Evolutionary conservation across 805 yeast species (phyloP).

Genomic region (Yueomyces sp.): DNA sequence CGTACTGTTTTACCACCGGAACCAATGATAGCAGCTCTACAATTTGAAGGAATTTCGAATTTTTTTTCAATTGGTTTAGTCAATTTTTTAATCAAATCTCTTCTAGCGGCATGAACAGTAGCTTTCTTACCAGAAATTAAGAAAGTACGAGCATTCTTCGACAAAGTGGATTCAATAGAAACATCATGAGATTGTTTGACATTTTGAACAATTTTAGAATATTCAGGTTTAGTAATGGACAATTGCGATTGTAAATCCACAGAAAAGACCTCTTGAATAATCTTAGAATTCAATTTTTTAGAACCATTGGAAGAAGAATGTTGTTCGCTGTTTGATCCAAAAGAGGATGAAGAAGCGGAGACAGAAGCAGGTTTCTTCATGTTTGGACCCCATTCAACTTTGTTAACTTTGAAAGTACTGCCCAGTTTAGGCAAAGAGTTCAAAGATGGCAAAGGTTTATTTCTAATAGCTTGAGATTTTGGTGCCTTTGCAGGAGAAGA

Average conservation of each 20-base stretch:
- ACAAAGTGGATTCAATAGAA: slow-evolving; percentile 70
- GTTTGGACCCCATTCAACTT: slow-evolving; percentile 33
- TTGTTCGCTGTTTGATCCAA: no score
- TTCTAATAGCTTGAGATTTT: neutral
- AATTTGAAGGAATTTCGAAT: slow-evolving; percentile 60
- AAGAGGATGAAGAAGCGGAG: slow-evolving; percentile 1
- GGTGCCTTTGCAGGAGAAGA: slow-evolving; percentile 3
- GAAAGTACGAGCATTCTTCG: slow-evolving; percentile 70
- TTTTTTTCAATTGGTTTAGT: slow-evolving; percentile 56
- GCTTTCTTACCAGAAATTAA: slow-evolving; percentile 64
- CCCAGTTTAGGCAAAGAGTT: slow-evolving; percentile 58
- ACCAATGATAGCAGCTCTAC: slow-evolving; percentile 75
- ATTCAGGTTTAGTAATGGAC: slow-evolving; percentile 48
- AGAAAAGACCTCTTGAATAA: slow-evolving; percentile 68
- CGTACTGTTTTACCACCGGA: slow-evolving; percentile 71
- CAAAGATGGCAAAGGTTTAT: slow-evolving; percentile 17
- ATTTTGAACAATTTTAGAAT: slow-evolving; percentile 49
- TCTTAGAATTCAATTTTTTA: slow-evolving; percentile 31
- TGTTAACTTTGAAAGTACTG: slow-evolving; percentile 25
- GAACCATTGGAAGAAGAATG: slow-evolving; percentile 8
- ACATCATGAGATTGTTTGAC: slow-evolving; percentile 50
- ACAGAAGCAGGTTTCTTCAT: slow-evolving; percentile 26
- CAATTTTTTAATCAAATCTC: slow-evolving; percentile 61
- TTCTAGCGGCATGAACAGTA: slow-evolving; percentile 55
- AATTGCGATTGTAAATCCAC: slow-evolving; percentile 58